A percentile compares a stretch with the other conserved stretches of the same genome.
Evolutionary conservation across 192 early-diverging fungal species (phyloP).

Genomic region (Cladochytrium replicatum): DNA sequence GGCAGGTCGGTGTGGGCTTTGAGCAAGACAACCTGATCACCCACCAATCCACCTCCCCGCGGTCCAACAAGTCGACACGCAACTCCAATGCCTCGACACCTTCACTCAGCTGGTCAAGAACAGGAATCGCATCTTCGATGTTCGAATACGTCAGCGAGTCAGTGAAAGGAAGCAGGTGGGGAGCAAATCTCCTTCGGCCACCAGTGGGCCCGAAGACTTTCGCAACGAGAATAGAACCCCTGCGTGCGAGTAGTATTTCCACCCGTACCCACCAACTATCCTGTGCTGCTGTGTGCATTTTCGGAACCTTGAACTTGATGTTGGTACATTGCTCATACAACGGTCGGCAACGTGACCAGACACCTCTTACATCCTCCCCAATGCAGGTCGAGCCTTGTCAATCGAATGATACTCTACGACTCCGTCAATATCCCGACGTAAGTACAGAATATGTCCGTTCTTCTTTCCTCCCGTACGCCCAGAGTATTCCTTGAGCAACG

Average conservation of each 20-base stretch:
- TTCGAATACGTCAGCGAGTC: constrained; percentile 58
- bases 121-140: constrained; percentile 35
- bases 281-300: too few species aligned
- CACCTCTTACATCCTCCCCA: constrained; percentile 65
- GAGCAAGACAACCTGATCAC: constrained; percentile 67
- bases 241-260: too few species aligned
- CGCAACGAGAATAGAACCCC: too few species aligned
- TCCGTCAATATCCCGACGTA: constrained; percentile 69
- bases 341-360: constrained; percentile 65
- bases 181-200: too few species aligned
- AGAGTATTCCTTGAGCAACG: constrained; percentile 51
- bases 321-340: constrained; percentile 73
- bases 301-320: too few species aligned
- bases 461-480: constrained; percentile 12
- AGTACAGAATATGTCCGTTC: constrained; percentile 58
- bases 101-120: constrained; percentile 52
- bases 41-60: constrained; percentile 56
- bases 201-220: too few species aligned
- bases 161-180: constrained; percentile 79
- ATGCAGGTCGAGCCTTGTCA: constrained; percentile 79
- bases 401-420: constrained; percentile 66
- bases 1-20: constrained; percentile 63
- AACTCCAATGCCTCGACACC: constrained; percentile 88
- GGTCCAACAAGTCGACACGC: constrained; percentile 75
- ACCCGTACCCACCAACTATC: too few species aligned